A percentile compares a stretch with the other conserved stretches of the same genome.
Conservation (phyloP, 495 filamentous ascomycete species). For the Aspergillus incahuasiensis region DNA sequence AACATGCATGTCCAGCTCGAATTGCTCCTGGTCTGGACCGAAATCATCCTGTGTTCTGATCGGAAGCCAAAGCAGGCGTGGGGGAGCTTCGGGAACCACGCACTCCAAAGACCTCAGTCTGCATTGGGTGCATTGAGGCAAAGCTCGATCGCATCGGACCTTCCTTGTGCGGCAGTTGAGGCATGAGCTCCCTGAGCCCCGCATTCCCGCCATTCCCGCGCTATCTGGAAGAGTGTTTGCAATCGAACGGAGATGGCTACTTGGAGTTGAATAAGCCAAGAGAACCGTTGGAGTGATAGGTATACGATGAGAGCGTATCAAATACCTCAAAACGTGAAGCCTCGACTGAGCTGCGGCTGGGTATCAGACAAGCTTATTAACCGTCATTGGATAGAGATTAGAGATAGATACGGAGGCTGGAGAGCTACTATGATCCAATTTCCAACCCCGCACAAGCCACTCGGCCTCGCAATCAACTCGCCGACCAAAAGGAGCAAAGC, state of each 20-base stretch:
- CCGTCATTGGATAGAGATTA: constrained; percentile 7
- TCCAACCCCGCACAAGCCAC: constrained; percentile 7
- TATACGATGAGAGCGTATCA: not conserved
- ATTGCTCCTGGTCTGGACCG: not conserved
- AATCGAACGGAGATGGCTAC: not conserved
- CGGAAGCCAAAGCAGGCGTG: constrained; percentile 5
- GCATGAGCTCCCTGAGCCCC: not conserved
- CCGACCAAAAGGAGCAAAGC: not conserved
- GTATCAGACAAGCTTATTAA: not conserved
- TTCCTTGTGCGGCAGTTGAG: constrained; percentile 8
- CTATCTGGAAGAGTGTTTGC: not conserved
- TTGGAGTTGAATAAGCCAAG: not conserved
- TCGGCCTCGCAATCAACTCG: not conserved
- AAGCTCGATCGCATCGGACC: constrained; percentile 7
- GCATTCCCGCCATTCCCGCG: not conserved
- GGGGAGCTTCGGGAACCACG: constrained; percentile 1
- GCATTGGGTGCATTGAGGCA: constrained; percentile 7
- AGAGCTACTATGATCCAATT: not conserved
- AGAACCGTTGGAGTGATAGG: not conserved
- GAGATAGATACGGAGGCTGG: not conserved
- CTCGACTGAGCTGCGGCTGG: not conserved
- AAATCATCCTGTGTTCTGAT: not conserved
- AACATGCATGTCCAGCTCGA: constrained; percentile 8
- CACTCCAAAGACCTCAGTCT: constrained; percentile 1
- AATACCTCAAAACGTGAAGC: not conserved